Percentiles rank a stretch among this genome's conserved stretches.
Evolutionary conservation across 495 filamentous ascomycete genomes (phyloP).

Genomic region (Penicillium ucsense): DNA sequence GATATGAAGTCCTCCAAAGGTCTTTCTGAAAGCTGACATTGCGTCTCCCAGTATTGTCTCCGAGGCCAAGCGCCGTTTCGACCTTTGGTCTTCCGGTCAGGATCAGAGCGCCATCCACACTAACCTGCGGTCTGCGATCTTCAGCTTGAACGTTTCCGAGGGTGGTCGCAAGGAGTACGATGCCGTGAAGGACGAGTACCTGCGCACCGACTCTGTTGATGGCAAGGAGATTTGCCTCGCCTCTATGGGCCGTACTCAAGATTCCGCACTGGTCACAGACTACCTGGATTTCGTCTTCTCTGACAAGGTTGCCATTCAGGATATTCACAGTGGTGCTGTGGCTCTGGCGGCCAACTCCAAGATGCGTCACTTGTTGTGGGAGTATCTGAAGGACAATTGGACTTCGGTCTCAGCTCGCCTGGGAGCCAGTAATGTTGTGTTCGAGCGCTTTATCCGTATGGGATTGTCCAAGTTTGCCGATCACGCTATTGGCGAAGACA

Average conservation of each 20-base stretch:
- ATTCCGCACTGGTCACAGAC: constrained; percentile 54
- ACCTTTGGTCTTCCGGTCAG: constrained; percentile 56
- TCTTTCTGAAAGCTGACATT: constrained; percentile 12
- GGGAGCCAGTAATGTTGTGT: constrained; percentile 69
- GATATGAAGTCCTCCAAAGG: too few species aligned
- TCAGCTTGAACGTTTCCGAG: constrained; percentile 64
- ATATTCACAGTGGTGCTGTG: constrained; percentile 71
- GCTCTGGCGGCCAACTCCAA: constrained; percentile 62
- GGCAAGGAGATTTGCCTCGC: constrained; percentile 77
- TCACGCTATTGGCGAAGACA: constrained; percentile 59
- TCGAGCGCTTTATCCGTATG: constrained; percentile 77
- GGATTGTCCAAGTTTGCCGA: constrained; percentile 70
- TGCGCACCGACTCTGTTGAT: constrained; percentile 70
- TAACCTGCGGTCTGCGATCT: constrained; percentile 68
- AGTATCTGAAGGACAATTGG: constrained; percentile 78
- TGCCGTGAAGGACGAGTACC: constrained; percentile 73
- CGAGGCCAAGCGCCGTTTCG: constrained; percentile 67
- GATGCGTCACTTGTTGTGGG: constrained; percentile 65
- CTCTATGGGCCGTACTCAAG: constrained; percentile 64
- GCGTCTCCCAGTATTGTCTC: constrained; percentile 42
- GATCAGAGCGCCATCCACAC: constrained; percentile 65
- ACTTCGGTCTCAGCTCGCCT: constrained; percentile 53
- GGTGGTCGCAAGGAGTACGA: constrained; percentile 58
- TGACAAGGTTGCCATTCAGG: constrained; percentile 64
- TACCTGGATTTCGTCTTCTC: constrained; percentile 76